A percentile compares a stretch with the other conserved stretches of the same genome.
These are phyloP conservation scores for Pythium phragmiticola DNA, from an alignment of 352 stramenopile genomes.

Conservation along the genomic window DNA sequence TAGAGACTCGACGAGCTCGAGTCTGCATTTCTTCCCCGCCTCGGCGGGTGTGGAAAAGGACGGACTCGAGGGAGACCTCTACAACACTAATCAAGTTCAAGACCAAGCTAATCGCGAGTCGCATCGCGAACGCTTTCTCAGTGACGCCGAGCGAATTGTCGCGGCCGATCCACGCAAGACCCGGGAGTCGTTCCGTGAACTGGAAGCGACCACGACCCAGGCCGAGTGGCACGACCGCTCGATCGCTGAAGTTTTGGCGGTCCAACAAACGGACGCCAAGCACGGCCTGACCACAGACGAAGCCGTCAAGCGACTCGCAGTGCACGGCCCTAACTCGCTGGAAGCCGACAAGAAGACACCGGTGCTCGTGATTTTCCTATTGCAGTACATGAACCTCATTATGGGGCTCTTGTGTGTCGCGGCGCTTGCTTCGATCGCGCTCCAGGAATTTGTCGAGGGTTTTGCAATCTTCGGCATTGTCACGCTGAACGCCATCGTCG, in stretches of 20 bases:
- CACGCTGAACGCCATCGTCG: slow-evolving; percentile 68
- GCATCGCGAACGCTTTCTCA: slow-evolving; percentile 58
- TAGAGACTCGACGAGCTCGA: slow-evolving; percentile 39
- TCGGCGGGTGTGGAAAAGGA: slow-evolving; percentile 17
- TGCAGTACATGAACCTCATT: slow-evolving; percentile 81
- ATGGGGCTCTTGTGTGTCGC: slow-evolving; percentile 64
- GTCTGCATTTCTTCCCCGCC: slow-evolving; percentile 30
- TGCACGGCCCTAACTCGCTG: slow-evolving; percentile 49
- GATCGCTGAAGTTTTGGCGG: slow-evolving; percentile 37
- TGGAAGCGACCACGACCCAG: slow-evolving; percentile 42
- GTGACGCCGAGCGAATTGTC: slow-evolving; percentile 55
- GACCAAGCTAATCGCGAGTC: slow-evolving; percentile 28
- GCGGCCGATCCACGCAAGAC: slow-evolving; percentile 45
- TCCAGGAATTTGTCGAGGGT: slow-evolving; percentile 71
- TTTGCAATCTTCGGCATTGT: slow-evolving; percentile 73
- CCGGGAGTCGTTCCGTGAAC: slow-evolving; percentile 52
- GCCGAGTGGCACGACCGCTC: slow-evolving; percentile 59
- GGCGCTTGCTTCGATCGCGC: slow-evolving; percentile 55
- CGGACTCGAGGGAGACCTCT: slow-evolving; percentile 16
- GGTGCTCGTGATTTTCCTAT: slow-evolving; percentile 59
- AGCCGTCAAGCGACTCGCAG: slow-evolving; percentile 35
- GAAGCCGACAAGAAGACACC: slow-evolving; percentile 57
- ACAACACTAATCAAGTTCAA: neutral
- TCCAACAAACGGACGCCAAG: slow-evolving; percentile 42
- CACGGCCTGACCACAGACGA: slow-evolving; percentile 35